Percentiles rank a stretch among this genome's conserved stretches.
Conservation (phyloP, 345 rosid genomes). For the Dovyalis caffra region DNA sequence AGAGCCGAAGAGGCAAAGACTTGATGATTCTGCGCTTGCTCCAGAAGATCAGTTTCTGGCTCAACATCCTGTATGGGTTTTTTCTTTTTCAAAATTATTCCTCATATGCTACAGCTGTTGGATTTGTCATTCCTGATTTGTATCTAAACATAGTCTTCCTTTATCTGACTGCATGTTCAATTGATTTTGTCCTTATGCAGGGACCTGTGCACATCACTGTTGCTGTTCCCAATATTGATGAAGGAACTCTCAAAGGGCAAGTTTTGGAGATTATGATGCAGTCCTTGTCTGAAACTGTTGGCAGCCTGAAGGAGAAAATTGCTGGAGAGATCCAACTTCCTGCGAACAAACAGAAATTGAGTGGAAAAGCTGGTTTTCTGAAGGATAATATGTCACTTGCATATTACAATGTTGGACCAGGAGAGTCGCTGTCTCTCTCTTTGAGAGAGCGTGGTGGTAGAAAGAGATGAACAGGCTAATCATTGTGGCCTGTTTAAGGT, state of each 20-base stretch:
- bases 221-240: conserved; percentile 68
- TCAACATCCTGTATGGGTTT: conserved; percentile 54
- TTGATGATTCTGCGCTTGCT: conserved; percentile 73
- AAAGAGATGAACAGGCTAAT: conserved; percentile 55
- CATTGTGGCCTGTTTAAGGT: conserved; percentile 18
- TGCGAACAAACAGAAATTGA: conserved; percentile 84
- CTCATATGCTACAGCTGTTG: neutral
- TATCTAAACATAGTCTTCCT: neutral
- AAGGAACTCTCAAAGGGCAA: conserved; percentile 75
- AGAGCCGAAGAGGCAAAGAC: conserved; percentile 84
- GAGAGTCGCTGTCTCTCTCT: conserved; percentile 61
- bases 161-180: neutral
- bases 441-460: conserved; percentile 87
- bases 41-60: conserved; percentile 82
- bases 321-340: conserved; percentile 84
- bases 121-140: neutral
- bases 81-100: neutral
- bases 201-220: conserved; percentile 62
- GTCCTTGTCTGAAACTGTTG: conserved; percentile 67
- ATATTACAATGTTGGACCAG: conserved; percentile 68
- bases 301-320: conserved; percentile 89
- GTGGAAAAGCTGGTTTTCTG: conserved; percentile 84
- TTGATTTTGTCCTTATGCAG: conserved; percentile 34
- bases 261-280: conserved; percentile 69
- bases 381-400: conserved; percentile 91